Percentiles rank a stretch among this genome's conserved stretches.
Evolutionary conservation across 805 yeast genomes (phyloP).

Genomic region (Yamadazyma olivae): DNA sequence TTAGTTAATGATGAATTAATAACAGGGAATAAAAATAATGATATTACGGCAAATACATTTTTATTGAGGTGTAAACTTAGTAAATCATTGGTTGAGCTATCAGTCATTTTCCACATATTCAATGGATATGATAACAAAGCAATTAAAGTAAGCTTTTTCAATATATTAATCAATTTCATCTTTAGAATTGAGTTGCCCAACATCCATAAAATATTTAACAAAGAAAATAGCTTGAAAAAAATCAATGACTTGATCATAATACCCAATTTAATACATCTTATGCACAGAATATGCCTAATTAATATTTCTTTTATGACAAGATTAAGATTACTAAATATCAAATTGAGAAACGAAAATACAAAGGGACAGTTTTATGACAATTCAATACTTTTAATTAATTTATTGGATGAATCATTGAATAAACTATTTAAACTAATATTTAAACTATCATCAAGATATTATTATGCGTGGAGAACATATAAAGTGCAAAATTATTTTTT

Average conservation of each 20-base stretch:
- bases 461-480: constrained; percentile 55
- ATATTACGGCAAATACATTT: constrained; percentile 7
- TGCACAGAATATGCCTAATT: constrained; percentile 6
- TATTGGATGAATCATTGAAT: not conserved
- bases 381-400: not conserved
- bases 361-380: not conserved
- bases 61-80: not conserved
- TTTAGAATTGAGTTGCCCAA: constrained; percentile 4
- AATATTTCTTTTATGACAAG: constrained; percentile 4
- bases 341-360: not conserved
- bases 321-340: constrained; percentile 1
- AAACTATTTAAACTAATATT: constrained; percentile 1
- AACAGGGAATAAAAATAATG: constrained; percentile 3
- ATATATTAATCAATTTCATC: constrained; percentile 1
- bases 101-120: constrained; percentile 7
- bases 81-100: constrained; percentile 1
- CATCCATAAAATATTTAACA: constrained; percentile 2
- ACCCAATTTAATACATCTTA: constrained; percentile 8
- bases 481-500: constrained; percentile 5
- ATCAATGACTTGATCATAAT: constrained; percentile 6
- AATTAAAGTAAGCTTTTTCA: constrained; percentile 1
- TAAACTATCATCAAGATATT: constrained; percentile 51
- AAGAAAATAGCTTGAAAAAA: not conserved
- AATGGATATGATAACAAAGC: constrained; percentile 2
- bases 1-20: too few species aligned